Evolutionary conservation across 2,329 filamentous ascomycete genomes (phyloP).

Genomic region (Cryphonectria nitschkei): DNA sequence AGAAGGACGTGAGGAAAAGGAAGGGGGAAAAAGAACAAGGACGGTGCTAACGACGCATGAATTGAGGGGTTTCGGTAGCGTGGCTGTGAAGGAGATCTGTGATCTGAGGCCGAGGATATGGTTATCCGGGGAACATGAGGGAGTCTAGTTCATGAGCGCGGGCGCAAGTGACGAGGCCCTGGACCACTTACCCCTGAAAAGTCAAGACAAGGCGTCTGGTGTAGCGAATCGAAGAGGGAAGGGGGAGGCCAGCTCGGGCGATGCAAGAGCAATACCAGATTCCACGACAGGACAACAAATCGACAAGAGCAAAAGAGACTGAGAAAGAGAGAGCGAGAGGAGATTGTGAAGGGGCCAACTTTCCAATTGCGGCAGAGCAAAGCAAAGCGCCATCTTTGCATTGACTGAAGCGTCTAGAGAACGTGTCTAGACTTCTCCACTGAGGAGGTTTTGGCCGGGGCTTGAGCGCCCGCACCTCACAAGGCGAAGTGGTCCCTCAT

Average conservation of each 20-base stretch:
- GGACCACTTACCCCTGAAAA: constrained; percentile 30
- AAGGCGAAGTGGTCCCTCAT: constrained; percentile 35
- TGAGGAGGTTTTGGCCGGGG: constrained; percentile 37
- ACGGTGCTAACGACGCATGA: constrained; percentile 40
- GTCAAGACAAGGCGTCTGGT: constrained; percentile 19
- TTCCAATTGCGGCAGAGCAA: constrained; percentile 39
- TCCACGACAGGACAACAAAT: constrained; percentile 19
- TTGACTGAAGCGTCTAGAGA: constrained; percentile 33
- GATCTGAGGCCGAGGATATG: constrained; percentile 31
- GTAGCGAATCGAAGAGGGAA: constrained; percentile 31
- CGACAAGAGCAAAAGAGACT: constrained; percentile 30
- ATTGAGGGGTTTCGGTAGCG: constrained; percentile 35
- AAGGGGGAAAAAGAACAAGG: constrained; percentile 27
- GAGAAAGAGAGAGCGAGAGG: constrained; percentile 32
- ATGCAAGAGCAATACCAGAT: constrained; percentile 14
- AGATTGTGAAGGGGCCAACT: constrained; percentile 35
- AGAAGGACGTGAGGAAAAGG: not conserved
- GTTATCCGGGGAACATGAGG: constrained; percentile 29
- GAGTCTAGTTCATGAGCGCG: constrained; percentile 29
- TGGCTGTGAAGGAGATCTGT: constrained; percentile 38
- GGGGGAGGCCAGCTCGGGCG: constrained; percentile 32
- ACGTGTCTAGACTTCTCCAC: constrained; percentile 40
- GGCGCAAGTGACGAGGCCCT: constrained; percentile 29
- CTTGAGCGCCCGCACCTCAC: constrained; percentile 31
- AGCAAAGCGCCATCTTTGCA: constrained; percentile 38